Evolutionary conservation across 352 stramenopile genomes (phyloP), one percentile per base, ranked within the genome.

Genomic region (Globisporangium solare): DNA sequence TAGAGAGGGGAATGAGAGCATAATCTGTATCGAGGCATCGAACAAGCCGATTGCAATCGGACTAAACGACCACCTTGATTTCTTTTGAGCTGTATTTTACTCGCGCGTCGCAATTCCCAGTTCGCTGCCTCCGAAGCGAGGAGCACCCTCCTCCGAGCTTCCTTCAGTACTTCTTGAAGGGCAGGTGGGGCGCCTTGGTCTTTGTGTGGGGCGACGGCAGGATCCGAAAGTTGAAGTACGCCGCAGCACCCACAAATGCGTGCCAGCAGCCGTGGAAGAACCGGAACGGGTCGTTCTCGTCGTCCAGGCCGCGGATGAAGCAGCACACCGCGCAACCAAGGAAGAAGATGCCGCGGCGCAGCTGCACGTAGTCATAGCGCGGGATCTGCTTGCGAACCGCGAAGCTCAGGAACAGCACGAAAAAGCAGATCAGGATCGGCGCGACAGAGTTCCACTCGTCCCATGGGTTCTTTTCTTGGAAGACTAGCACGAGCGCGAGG

Each of bases 211-310:
- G 45, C 6, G 47, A 18, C 0, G 67, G 64, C 35, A 92, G 64
- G 27, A 92, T 73, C 21, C 73, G 65, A 37, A 86, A 88, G 71
- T 92, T 90, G 59, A 74, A 86, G 54, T 86, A 90, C 14, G 76
- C 80, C 0, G 82, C 75, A 39, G 75, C 77, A 13, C 82, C 82
- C 22, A 90, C 66, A 51, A 89, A 90, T 35, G 63, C 79, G 63
- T 92, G 79, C 82, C 82, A 92, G 61, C 79, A 92, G 54, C 82
- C 82, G 65, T 92, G 82, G 58, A 89, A 92, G 66, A 92, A 83
- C 7, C 82, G 79, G 60, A 88, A 87, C 56, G 82, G 77, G 47
- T 92, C 82, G 22, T 72, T 79, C 57, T 84, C 72, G 61, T 92
- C 82, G 64, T 92, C 74, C 7, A 92, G 64, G 0, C 79, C 82